phyloP scores from a whole-genome alignment of 331 rosid species.

The Pyrus hybrid region DNA sequence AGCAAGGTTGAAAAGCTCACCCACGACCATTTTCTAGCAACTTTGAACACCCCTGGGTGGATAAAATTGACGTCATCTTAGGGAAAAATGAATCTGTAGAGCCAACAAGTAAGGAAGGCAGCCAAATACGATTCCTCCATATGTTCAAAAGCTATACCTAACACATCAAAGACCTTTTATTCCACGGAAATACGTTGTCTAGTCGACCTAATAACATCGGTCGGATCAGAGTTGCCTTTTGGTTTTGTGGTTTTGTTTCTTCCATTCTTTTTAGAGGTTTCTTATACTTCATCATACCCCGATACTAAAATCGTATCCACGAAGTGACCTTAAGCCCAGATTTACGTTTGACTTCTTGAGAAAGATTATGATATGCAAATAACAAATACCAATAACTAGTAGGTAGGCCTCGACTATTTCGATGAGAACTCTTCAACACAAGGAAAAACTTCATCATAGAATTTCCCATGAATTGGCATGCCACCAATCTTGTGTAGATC shows the following conservation, averaged over 20 bases:
- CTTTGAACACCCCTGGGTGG: not conserved
- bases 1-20: not conserved
- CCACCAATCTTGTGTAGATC: too few species aligned
- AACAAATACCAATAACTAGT: too few species aligned
- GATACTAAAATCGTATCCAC: not conserved
- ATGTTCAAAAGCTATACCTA: rapidly evolving
- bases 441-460: too few species aligned
- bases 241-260: not conserved
- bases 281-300: rapidly evolving
- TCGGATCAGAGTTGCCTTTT: rapidly evolving
- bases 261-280: not conserved
- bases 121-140: not conserved
- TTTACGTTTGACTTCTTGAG: not conserved
- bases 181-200: not conserved
- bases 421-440: too few species aligned
- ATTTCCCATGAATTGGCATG: too few species aligned
- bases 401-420: too few species aligned
- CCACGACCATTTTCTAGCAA: not conserved
- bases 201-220: not conserved
- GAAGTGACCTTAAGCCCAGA: not conserved
- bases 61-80: not conserved
- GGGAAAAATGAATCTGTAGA: not conserved
- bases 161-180: not conserved
- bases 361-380: too few species aligned
- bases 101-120: not conserved